Base-by-base conservation (phyloP, 257 asterid species). In the Nemophila menziesii region DNA sequence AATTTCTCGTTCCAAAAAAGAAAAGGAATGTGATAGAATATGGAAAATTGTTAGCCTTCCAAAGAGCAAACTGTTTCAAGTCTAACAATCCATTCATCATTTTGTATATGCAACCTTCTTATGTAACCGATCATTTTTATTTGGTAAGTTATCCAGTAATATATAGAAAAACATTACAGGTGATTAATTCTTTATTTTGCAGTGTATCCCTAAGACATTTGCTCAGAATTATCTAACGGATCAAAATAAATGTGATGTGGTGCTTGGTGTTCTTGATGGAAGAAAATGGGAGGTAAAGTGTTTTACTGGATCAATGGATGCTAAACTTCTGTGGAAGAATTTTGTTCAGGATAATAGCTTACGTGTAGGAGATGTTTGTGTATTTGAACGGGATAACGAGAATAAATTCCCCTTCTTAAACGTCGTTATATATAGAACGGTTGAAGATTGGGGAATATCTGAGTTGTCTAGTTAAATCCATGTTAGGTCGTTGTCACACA, bases 81-180 rank as follows among this genome's bases (percentile, higher is more conserved):
- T 57, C 64, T 24, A 4, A 21, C 16, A 16, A 39, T n/a, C 46
- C 57, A 17, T 57, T 56, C 48, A 37, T 39, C 48, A 20, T 63
- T 20, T 41, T 24, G 47, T 46, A 46, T 13, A 52, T 63, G 57
- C 57, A 63, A 2, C 54, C 65, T 22, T 51, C 61, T 29, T 57
- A 40, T 34, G 48, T 57, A 15, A 16, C 40, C 18, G 0, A 20
- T 24, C 0, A 5, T 1, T 23, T 17, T 29, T 8, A 0, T 22
- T 22, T 49, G 69, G 58, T 63, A 55, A 44, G 12, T n/a, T n/a
- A n/a, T n/a, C n/a, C n/a, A n/a, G n/a, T n/a, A n/a, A n/a, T n/a
- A n/a, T n/a, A n/a, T n/a, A n/a, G n/a, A n/a, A n/a, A n/a, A n/a
- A n/a, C n/a, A n/a, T n/a, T n/a, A n/a, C n/a, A n/a, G n/a, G n/a